Evolutionary conservation across 306 rosid species (phyloP), one percentile per base, ranked within the genome.

Genomic region (Cajanus cajan): DNA sequence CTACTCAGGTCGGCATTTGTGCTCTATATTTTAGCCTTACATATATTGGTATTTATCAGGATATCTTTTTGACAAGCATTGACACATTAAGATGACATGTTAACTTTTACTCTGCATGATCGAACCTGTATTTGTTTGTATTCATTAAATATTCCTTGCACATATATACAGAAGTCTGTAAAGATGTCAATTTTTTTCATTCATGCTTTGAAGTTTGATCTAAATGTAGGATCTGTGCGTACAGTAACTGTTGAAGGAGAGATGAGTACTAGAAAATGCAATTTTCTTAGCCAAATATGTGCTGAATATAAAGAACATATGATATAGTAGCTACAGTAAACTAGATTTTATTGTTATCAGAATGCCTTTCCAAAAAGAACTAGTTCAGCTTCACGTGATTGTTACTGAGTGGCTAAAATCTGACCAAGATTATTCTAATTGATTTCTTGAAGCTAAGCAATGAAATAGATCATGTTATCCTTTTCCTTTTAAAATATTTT

Each of bases 1-100:
- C 85, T 92, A 44, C 87, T 95, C 65, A 84, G 99, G 85, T 93
- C 97, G 39, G 88, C 93, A 61, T 91, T 93, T 22, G 99, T 95
- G 87, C 91, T 93, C 66, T 93, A 95, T 82, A 91, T 93, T 83
- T 88, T 95, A 80, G 94, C 90, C 72, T 65, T 92, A 59, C 84
- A 95, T 83, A 80, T 93, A 67, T 16, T 93, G 71, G 99, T 93
- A 79, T 95, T 95, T 74, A 84, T 93, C 85, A 93, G 85, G 88
- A 84, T 91, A 80, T 90, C 98, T 2, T 87, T 92, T 80, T 92
- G 88, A 90, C 64, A 39, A 44, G 18, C 36, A 2, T 22, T 22
- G 66, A 33, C 61, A 41, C 61, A 16, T 62, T 39, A 71, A 71
- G 63, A 63, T 70, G 11, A 57, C 55, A 40, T 71, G 50, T 75